A percentile compares a stretch with the other conserved stretches of the same genome.
Conservation (phyloP, 129 eudicot genomes). For the Artemisia annua region DNA sequence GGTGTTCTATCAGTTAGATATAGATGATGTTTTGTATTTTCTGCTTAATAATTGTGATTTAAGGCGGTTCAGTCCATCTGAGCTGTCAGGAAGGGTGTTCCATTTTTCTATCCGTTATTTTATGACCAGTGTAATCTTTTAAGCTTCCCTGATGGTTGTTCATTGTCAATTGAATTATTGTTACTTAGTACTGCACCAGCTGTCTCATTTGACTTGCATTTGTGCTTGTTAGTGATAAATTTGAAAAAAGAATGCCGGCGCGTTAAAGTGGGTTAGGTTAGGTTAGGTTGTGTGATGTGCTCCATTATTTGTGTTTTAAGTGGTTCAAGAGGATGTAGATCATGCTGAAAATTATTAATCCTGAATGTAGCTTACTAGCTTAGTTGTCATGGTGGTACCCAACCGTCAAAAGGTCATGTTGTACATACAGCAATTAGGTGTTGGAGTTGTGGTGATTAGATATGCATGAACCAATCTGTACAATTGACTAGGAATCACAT, state of each 20-base stretch:
- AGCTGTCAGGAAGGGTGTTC: too few relatives aligned
- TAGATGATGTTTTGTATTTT: too few relatives aligned
- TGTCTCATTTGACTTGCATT: neutral
- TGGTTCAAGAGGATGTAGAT: neutral
- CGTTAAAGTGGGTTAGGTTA: neutral
- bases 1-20: too few relatives aligned
- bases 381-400: conserved; percentile 3
- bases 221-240: conserved; percentile 7
- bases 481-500: neutral
- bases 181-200: neutral
- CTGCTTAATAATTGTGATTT: too few relatives aligned
- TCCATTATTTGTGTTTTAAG: neutral
- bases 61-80: too few relatives aligned
- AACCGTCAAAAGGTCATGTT: neutral
- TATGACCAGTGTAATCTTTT: too few relatives aligned
- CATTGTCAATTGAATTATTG: neutral
- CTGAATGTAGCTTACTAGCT: neutral
- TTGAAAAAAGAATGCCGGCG: neutral
- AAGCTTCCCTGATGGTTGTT: conserved; percentile 8
- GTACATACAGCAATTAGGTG: neutral
- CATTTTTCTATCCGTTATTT: too few relatives aligned
- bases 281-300: neutral
- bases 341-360: conserved; percentile 2
- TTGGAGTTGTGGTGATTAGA: neutral
- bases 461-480: neutral